Evolutionary conservation across 1,284 basidiomycete species (phyloP).

Genomic region (Cronartium ribicola): DNA sequence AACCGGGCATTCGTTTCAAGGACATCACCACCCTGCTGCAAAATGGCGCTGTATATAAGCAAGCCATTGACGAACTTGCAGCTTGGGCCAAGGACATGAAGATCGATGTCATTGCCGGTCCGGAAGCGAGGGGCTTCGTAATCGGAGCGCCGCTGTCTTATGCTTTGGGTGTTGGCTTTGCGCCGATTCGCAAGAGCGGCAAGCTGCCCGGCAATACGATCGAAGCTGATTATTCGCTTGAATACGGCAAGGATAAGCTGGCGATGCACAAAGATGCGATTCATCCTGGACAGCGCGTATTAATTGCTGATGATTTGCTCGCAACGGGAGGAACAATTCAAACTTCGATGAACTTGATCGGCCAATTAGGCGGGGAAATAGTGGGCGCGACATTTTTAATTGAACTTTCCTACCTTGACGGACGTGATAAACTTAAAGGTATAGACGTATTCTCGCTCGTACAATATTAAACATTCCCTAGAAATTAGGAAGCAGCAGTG

Average conservation of each 20-base stretch:
- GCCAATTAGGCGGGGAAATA: too few relatives aligned
- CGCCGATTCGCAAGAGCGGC: not conserved
- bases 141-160: not conserved
- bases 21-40: too few relatives aligned
- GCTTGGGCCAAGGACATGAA: not conserved
- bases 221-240: not conserved
- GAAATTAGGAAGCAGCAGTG: too few relatives aligned
- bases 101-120: not conserved
- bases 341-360: conserved; percentile 1
- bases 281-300: not conserved
- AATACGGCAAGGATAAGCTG: not conserved
- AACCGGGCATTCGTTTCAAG: too few relatives aligned
- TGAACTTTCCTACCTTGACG: too few relatives aligned
- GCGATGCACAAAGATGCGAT: not conserved
- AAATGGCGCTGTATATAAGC: too few relatives aligned
- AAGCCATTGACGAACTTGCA: conserved; percentile 3
- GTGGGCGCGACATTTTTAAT: too few relatives aligned
- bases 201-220: conserved; percentile 2
- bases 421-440: too few relatives aligned
- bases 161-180: not conserved
- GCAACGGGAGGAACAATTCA: not conserved
- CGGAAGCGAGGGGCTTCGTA: not conserved
- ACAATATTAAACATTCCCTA: too few relatives aligned
- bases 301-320: not conserved
- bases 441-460: too few relatives aligned